Evolutionary conservation across 305 asterid genomes (phyloP).

Genomic region (Solanum hybrid): DNA sequence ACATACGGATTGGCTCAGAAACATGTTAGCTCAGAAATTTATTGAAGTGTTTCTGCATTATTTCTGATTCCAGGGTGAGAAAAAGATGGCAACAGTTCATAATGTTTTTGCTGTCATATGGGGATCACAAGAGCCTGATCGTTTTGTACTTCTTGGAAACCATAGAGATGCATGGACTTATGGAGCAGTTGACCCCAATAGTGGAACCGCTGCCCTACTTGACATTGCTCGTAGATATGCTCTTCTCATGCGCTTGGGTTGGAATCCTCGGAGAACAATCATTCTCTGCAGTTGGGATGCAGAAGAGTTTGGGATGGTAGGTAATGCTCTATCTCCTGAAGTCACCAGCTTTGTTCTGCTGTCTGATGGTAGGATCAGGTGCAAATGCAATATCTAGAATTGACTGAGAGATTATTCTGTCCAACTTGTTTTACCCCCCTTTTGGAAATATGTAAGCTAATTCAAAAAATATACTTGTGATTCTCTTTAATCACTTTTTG

Average conservation of each 20-base stretch:
- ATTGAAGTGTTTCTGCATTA: background rate
- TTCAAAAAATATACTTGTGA: background rate
- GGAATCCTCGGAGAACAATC: slow-evolving; percentile 83
- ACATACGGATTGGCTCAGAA: background rate
- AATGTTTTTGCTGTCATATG: slow-evolving; percentile 62
- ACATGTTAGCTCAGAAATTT: background rate
- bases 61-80: slow-evolving; percentile 55
- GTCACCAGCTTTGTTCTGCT: background rate
- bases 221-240: slow-evolving; percentile 77
- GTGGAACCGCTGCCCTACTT: slow-evolving; percentile 88
- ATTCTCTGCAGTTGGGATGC: slow-evolving; percentile 97
- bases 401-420: background rate
- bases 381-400: background rate
- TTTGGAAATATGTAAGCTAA: background rate
- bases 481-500: background rate
- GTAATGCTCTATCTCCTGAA: slow-evolving; percentile 35
- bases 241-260: slow-evolving; percentile 63
- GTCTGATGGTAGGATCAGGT: background rate
- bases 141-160: slow-evolving; percentile 70
- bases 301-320: slow-evolving; percentile 99
- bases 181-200: slow-evolving; percentile 96
- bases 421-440: background rate
- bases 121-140: slow-evolving; percentile 82
- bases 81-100: slow-evolving; percentile 47
- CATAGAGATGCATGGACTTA: slow-evolving; percentile 99